Base-by-base conservation (phyloP, 2,329 filamentous ascomycete species). In the Boeremia lycopersici region DNA sequence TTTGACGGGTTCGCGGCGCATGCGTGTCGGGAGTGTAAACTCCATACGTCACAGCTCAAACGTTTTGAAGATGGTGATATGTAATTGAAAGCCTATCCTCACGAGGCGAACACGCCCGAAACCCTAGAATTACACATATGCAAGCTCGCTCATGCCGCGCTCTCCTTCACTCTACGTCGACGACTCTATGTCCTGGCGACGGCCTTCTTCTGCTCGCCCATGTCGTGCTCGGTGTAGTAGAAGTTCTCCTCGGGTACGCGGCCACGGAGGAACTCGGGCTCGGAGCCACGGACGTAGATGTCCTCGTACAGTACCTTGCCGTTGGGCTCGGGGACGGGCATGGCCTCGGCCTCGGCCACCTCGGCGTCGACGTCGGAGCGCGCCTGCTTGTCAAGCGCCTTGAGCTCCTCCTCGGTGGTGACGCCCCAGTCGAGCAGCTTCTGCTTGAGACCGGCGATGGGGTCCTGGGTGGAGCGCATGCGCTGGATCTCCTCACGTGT, bases 401-500 rank as follows among this genome's bases (percentile, higher is more conserved):
- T 99, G 77, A 99, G 88, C 81, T 98, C 93, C 35, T 97, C 93
- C 84, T 99, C 95, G 58, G 84, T 87, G 67, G 88, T 88, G 65
- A 99, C 89, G 57, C 86, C 86, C 95, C 95, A 99, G 80, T 99
- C 95, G 55, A 99, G 82, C 65, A 99, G 89, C 84, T 96, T 96
- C 83, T 95, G 90, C 88, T 98, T 98, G 69, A 99, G 87, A 57
- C 95, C 95, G 71, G 93, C 92, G 74, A 99, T 99, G 67, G 95
- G 92, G 81, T 99, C 95, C 81, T 98, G 91, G 81, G 95, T 99
- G 70, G 90, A 96, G 74, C 95, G 91, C 95, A 99, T 99, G 79
- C 93, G 93, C 84, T 97, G 93, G 75, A 99, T 96, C 83, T 99
- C 95, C 84, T 99, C 95, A 80, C 95, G 92, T 69, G 93, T 97